Conservation (phyloP, 805 yeast species). For the Saturnispora serradocipensis region DNA sequence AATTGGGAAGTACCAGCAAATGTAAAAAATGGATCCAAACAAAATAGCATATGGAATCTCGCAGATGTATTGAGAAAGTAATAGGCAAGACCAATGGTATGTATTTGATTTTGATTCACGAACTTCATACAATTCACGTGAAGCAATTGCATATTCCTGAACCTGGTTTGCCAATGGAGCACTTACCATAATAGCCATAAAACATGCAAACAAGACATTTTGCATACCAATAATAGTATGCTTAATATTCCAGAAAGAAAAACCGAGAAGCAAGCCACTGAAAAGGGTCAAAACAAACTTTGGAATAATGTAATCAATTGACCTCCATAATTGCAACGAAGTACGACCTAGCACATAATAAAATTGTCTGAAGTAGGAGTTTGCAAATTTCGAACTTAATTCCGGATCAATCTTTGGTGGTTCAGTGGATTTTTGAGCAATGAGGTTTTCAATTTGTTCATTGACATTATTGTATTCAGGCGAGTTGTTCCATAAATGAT, state of each 20-base stretch:
- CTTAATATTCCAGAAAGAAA: conserved; percentile 53
- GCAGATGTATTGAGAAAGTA: conserved; percentile 42
- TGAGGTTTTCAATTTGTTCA: conserved; percentile 23
- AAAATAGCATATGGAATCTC: conserved; percentile 54
- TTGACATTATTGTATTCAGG: conserved; percentile 21
- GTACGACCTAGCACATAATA: conserved; percentile 31
- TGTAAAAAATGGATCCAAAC: conserved; percentile 38
- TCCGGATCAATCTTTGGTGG: conserved; percentile 12
- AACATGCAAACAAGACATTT: conserved; percentile 43
- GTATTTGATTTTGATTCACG: conserved; percentile 65
- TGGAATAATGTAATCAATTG: conserved; percentile 39
- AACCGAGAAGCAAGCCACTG: conserved; percentile 41
- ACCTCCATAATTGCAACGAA: conserved; percentile 35
- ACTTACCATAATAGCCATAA: conserved; percentile 47
- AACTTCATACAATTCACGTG: conserved; percentile 57
- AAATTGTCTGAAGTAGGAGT: conserved; percentile 34
- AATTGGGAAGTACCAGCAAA: conserved; percentile 30
- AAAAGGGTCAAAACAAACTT: conserved; percentile 33
- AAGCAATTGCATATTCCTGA: conserved; percentile 46
- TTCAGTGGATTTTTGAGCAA: conserved; percentile 11
- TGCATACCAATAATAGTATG: conserved; percentile 47
- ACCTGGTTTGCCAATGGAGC: conserved; percentile 56
- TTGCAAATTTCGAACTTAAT: conserved; percentile 29
- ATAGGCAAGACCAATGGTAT: conserved; percentile 57
- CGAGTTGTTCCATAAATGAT: conserved; percentile 45